A percentile compares a stretch with the other conserved stretches of the same genome.
These are phyloP conservation scores for Stephania cephalantha DNA, from an alignment of 164 flowering plant genomes.

Conservation along the genomic window DNA sequence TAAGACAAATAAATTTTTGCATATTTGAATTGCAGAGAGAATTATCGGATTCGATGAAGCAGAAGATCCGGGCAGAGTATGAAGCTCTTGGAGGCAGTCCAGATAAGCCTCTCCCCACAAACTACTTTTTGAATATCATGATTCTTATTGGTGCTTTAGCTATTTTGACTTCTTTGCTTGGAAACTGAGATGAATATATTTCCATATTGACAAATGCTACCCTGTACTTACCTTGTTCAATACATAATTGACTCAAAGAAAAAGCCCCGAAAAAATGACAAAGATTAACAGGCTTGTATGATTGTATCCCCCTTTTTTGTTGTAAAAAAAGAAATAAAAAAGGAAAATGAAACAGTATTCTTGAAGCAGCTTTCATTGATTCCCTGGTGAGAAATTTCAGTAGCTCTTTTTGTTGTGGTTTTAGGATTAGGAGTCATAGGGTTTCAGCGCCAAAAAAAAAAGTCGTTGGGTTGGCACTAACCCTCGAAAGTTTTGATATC, in stretches of 20 bases:
- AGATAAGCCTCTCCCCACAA: slow-evolving; percentile 79
- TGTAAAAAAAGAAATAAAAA: too few species aligned
- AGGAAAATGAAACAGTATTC: too few species aligned
- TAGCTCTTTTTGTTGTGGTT: too few species aligned
- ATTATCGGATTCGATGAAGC: slow-evolving; percentile 84
- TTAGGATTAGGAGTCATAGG: too few species aligned
- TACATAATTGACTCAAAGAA: neutral
- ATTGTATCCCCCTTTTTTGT: neutral
- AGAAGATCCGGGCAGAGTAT: slow-evolving; percentile 91
- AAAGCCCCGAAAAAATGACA: neutral
- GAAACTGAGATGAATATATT: slow-evolving; percentile 26
- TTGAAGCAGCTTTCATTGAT: too few species aligned
- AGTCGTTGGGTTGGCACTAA: too few species aligned
- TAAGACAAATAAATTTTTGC: slow-evolving; percentile 40
- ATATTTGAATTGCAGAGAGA: slow-evolving; percentile 86
- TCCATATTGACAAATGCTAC: neutral
- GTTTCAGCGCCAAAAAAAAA: too few species aligned
- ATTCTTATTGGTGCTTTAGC: slow-evolving; percentile 77
- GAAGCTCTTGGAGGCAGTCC: slow-evolving; percentile 88
- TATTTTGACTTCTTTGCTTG: slow-evolving; percentile 57
- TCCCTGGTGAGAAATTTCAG: too few species aligned
- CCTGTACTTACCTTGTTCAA: neutral
- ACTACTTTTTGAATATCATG: slow-evolving; percentile 88
- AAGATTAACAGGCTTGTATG: neutral
- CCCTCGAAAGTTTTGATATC: too few species aligned